Base-by-base conservation (phyloP, 2,329 filamentous ascomycete species). In the Xylariomycetidae sp. region DNA sequence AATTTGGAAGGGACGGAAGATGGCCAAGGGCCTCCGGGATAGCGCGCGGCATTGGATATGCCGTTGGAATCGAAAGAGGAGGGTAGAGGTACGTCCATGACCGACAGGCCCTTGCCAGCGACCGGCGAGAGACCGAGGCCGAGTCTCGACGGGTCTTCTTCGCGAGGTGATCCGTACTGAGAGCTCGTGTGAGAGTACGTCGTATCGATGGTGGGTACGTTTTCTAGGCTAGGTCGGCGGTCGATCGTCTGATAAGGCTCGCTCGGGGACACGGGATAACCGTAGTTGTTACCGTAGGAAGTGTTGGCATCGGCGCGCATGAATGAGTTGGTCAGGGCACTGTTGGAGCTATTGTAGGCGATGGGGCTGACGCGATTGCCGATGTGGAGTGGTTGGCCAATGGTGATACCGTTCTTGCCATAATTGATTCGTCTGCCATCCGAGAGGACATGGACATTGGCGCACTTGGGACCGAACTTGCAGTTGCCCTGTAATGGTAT, bases 381-480 rank as follows among this genome's bases (percentile, higher is more conserved):
- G 60, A 72, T 82, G 67, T 69, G 79, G 37, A 79, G 59, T 32
- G 71, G 67, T 34, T 68, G 62, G 55, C 67, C 79, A 61, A 76
- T 78, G 40, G 70, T 84, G 68, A 72, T 85, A 66, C 76, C 76
- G 53, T 77, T 77, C 57, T 80, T 80, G 51, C 77, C 72, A 51
- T 82, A 82, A 63, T 96, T 96, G 57, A 97, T 87, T 57, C 90
- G 80, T 51, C 88, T 82, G 40, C 92, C 92, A 62, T 97, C 89
- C 49, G 89, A 88, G 30, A 96, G 81, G 53, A 97, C 85, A 63
- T 98, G 92, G 46, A 94, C 87, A 56, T 97, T 87, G 55, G 90
- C 90, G 70, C 92, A 98, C 65, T 97, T 97, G 44, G 88, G 85
- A 42, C 92, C 92, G 60, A 97, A 98, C 63, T 97, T 97, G 80